Conservation (phyloP, 2,329 filamentous ascomycete genomes). For the Apiospora malaysiana region DNA sequence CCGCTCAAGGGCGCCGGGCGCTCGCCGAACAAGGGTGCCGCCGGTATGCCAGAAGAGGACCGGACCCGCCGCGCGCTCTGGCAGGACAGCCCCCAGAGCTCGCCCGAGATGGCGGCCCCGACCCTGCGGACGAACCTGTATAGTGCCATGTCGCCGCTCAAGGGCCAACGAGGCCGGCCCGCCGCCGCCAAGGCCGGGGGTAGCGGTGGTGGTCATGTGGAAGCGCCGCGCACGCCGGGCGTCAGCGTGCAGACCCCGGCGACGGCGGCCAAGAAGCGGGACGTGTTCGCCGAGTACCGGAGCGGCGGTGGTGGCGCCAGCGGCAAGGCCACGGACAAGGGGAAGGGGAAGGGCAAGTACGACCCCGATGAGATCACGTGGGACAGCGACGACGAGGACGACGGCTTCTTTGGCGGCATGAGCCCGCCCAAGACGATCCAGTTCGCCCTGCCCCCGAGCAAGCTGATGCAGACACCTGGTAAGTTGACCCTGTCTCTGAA, state of each 20-base stretch:
- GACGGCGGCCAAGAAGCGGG: slow-evolving; percentile 54
- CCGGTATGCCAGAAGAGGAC: slow-evolving; percentile 39
- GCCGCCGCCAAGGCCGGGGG: slow-evolving; percentile 44
- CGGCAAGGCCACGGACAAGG: slow-evolving; percentile 32
- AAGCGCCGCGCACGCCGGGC: slow-evolving; percentile 73
- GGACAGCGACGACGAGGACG: slow-evolving; percentile 75
- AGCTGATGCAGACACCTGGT: slow-evolving; percentile 82
- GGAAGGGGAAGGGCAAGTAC: slow-evolving; percentile 39
- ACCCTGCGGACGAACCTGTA: slow-evolving; percentile 87
- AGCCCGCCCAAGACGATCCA: slow-evolving; percentile 95
- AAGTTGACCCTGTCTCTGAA: slow-evolving; percentile 43
- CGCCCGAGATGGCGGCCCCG: slow-evolving; percentile 79
- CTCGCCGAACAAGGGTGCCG: slow-evolving; percentile 37
- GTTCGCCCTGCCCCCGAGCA: slow-evolving; percentile 78
- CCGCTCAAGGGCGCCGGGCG: slow-evolving; percentile 66
- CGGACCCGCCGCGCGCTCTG: slow-evolving; percentile 46
- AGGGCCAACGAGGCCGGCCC: slow-evolving; percentile 47
- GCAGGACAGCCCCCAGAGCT: slow-evolving; percentile 69
- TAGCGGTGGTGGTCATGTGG: slow-evolving; percentile 40
- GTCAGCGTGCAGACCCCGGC: slow-evolving; percentile 84
- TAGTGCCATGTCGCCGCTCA: slow-evolving; percentile 66
- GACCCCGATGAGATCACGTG: slow-evolving; percentile 66
- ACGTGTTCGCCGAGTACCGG: slow-evolving; percentile 48
- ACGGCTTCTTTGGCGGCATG: slow-evolving; percentile 69
- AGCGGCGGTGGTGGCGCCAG: slow-evolving; percentile 30